Conservation (phyloP, 2,329 filamentous ascomycete genomes). For the Nigrospora oryzae region DNA sequence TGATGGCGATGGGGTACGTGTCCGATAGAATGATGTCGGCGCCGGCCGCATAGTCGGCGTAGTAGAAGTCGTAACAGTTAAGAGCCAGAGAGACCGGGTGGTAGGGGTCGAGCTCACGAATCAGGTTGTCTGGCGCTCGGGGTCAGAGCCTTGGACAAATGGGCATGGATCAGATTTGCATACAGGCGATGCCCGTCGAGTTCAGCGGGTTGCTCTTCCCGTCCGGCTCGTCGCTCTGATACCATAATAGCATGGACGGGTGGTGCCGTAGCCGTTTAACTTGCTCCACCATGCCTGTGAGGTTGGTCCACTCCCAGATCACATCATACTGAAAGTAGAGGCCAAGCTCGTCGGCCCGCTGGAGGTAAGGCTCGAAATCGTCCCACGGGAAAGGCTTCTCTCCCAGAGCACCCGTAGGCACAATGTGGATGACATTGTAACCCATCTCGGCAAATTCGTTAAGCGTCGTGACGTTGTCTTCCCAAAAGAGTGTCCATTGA, state of each 20-base stretch:
- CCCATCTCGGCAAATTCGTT: slow-evolving; percentile 8
- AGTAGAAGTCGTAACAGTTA: slow-evolving; percentile 45
- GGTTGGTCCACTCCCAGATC: slow-evolving; percentile 7
- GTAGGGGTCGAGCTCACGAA: slow-evolving; percentile 38
- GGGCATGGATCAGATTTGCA: too few species aligned
- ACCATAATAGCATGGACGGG: slow-evolving; percentile 32
- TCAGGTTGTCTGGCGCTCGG: slow-evolving; percentile 19
- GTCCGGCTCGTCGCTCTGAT: slow-evolving; percentile 42
- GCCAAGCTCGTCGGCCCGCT: slow-evolving; percentile 9
- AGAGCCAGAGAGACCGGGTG: slow-evolving; percentile 42
- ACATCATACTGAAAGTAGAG: slow-evolving; percentile 12
- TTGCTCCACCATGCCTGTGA: slow-evolving; percentile 16
- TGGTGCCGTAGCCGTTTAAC: slow-evolving; percentile 23
- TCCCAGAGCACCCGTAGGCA: slow-evolving; percentile 8
- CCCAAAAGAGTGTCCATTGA: slow-evolving; percentile 13
- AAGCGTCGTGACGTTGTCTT: slow-evolving; percentile 9
- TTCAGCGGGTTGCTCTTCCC: slow-evolving; percentile 34
- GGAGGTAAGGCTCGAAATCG: slow-evolving; percentile 10
- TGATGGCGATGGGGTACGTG: slow-evolving; percentile 38
- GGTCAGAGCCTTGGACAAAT: too few species aligned
- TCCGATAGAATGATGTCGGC: slow-evolving; percentile 43
- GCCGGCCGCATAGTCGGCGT: slow-evolving; percentile 36
- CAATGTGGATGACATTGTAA: slow-evolving; percentile 13
- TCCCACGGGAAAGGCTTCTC: slow-evolving; percentile 10
- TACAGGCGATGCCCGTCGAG: slow-evolving; percentile 28